Conservation (phyloP, 148 eudicot genomes). For the Linanthus parryae region DNA sequence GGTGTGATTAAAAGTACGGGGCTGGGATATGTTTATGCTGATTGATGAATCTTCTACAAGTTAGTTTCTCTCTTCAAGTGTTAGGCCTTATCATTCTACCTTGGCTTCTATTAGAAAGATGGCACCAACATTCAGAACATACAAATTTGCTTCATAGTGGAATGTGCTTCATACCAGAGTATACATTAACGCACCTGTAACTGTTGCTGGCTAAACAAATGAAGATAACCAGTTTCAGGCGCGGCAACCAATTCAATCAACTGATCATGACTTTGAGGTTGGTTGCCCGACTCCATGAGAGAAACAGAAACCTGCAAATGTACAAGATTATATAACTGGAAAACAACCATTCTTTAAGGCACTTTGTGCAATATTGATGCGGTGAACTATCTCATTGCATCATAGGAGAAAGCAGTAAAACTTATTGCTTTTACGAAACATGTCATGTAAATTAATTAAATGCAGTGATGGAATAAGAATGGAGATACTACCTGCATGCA, state of each 20-base stretch:
- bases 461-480: too few species aligned
- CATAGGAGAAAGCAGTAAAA: neutral
- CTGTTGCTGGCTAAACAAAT: conserved; percentile 82
- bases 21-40: too few species aligned
- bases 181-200: conserved; percentile 60
- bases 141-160: neutral
- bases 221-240: conserved; percentile 60
- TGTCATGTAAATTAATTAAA: too few species aligned
- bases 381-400: neutral
- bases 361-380: neutral
- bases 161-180: neutral
- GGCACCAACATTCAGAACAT: neutral
- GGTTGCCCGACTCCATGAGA: conserved; percentile 59
- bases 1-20: too few species aligned
- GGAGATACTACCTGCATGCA: conserved; percentile 98
- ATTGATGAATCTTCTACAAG: too few species aligned
- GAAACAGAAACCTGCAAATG: conserved; percentile 71
- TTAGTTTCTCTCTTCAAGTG: too few species aligned
- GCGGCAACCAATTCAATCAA: conserved; percentile 76
- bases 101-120: neutral
- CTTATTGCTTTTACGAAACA: neutral
- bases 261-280: conserved; percentile 57
- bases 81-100: neutral
- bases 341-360: too few species aligned
- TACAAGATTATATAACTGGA: too few species aligned